Evolutionary conservation across 257 asterid species (phyloP), one percentile per base, ranked within the genome.

Genomic region (Eucommia ulmoides): DNA sequence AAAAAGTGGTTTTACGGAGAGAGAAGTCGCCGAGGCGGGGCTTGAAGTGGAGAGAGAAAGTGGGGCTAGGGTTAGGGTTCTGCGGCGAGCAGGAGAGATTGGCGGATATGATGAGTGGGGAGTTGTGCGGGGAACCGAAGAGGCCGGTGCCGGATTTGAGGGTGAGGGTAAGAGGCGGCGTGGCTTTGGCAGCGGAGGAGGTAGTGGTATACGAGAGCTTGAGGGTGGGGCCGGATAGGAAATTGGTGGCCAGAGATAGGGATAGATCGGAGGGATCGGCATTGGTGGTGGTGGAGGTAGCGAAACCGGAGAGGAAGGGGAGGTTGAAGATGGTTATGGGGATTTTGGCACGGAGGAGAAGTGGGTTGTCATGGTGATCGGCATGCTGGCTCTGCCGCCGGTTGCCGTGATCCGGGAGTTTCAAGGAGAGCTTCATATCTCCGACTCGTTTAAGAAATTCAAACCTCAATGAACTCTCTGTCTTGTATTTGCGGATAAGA

Each of bases 281-380:
- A 41, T 93, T 84, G 49, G 93, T 73, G 69, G 97, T 81, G 79
- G 94, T 69, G 49, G 93, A 71, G 69, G 97, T 81, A 78, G 94
- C 69, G 64, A 84, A 81, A 50, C 76, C 81, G 11, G 97, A 84
- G 22, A 84, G 74, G 60, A 84, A 88, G 1, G 95, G 95, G 22
- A 74, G 78, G 64, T 77, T 79, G 74, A 88, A 72, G 56, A 88
- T 68, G 17, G 93, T 46, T 16, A 88, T 51, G 16, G 97, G 97
- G 52, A 88, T 65, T 71, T 84, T 88, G 56, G 94, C 92, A 21
- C 92, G 80, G 71, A 81, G 71, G 72, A 75, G 83, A 22, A 88
- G 69, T 20, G 93, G 84, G 33, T 14, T 59, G 19, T 21, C 56
- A 17, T 55, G 62, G 58, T 44, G 23, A 51, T 38, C 58, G 57